phyloP scores from a whole-genome alignment of 2,329 filamentous ascomycete species.

The Thermomyces lanuginosus region DNA sequence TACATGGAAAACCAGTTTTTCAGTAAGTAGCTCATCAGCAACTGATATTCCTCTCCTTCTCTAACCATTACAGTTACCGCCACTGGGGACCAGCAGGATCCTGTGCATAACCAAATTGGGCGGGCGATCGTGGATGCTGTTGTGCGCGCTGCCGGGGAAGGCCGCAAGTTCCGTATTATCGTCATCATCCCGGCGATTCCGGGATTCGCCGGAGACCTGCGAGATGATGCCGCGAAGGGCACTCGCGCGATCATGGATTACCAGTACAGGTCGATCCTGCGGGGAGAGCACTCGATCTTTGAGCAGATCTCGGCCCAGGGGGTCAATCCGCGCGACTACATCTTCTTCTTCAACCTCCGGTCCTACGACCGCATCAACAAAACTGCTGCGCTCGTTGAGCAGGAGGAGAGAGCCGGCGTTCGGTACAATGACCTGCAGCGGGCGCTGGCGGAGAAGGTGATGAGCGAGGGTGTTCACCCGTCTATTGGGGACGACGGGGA shows the following conservation, averaged over 20 bases:
- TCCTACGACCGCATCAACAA: slow-evolving; percentile 73
- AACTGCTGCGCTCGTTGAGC: slow-evolving; percentile 53
- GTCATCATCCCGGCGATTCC: slow-evolving; percentile 52
- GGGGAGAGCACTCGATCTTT: slow-evolving; percentile 82
- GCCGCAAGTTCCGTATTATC: slow-evolving; percentile 78
- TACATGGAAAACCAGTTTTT: slow-evolving; percentile 99
- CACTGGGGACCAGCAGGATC: slow-evolving; percentile 71
- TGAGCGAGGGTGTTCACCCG: slow-evolving; percentile 53
- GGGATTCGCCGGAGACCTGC: slow-evolving; percentile 81
- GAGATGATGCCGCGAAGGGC: slow-evolving; percentile 65
- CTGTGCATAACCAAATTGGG: slow-evolving; percentile 78
- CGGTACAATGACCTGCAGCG: slow-evolving; percentile 53
- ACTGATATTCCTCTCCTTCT: slow-evolving; percentile 7
- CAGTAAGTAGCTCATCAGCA: slow-evolving; percentile 33
- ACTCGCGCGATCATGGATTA: slow-evolving; percentile 97
- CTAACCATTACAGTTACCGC: slow-evolving; percentile 46
- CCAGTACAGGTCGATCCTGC: slow-evolving; percentile 89
- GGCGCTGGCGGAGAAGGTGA: slow-evolving; percentile 76
- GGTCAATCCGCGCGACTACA: slow-evolving; percentile 61
- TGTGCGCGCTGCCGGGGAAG: slow-evolving; percentile 53
- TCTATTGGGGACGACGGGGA: slow-evolving; percentile 30
- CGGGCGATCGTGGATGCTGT: slow-evolving; percentile 80
- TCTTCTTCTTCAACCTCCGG: slow-evolving; percentile 87
- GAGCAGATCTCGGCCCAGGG: slow-evolving; percentile 57
- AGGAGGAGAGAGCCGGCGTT: slow-evolving; percentile 63